phyloP scores from a whole-genome alignment of 176 grass and related monocot genomes.

The Olyra latifolia region DNA sequence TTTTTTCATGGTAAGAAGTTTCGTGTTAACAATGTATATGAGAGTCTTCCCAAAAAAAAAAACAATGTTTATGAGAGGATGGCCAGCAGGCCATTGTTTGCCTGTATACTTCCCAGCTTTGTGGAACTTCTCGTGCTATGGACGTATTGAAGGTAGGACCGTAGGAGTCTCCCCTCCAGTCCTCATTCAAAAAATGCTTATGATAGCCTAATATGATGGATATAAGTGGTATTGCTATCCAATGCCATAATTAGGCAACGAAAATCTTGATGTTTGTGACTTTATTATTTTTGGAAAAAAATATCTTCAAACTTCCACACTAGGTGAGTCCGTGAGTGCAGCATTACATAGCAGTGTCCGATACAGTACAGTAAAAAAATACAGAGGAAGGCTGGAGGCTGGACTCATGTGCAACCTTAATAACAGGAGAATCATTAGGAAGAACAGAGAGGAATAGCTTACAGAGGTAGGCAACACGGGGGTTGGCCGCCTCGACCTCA shows the following conservation, averaged over 20 bases:
- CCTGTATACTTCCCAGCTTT: neutral
- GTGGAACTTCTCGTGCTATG: neutral
- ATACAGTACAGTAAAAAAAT: neutral
- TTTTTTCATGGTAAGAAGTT: neutral
- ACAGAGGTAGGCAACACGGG: conserved; percentile 91
- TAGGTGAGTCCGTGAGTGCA: neutral
- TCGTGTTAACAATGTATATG: neutral
- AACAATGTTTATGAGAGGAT: neutral
- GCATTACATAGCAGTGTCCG: neutral
- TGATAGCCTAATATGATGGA: neutral
- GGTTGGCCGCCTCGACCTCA: conserved; percentile 62
- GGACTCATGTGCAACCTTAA: neutral
- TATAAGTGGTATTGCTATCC: neutral
- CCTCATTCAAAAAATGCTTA: neutral
- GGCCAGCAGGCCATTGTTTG: neutral
- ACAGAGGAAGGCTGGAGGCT: neutral
- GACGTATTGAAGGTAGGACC: neutral
- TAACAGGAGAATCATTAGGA: neutral
- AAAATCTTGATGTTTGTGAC: neutral
- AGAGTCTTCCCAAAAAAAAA: too few species aligned
- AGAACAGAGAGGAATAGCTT: conserved; percentile 31
- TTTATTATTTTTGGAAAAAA: neutral
- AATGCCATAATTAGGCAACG: neutral
- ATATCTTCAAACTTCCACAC: neutral
- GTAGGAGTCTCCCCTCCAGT: neutral